Evolutionary conservation across 2,329 filamentous ascomycete species (phyloP).

Genomic region (Epichloe uncinata): DNA sequence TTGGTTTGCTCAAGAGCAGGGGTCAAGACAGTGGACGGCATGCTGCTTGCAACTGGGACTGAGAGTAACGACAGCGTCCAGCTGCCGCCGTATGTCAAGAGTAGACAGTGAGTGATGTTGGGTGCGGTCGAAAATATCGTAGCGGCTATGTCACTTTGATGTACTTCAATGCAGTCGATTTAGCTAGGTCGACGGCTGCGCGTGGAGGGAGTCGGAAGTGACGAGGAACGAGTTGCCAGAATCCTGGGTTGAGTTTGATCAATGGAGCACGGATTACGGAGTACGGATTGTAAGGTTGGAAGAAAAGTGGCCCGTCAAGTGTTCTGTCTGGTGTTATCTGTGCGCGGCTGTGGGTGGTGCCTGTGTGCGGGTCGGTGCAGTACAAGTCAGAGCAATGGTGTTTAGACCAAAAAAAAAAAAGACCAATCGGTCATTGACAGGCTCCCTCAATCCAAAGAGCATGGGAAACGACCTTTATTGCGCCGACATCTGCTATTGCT

Average conservation of each 20-base stretch:
- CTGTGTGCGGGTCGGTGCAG: neutral
- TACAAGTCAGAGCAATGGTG: neutral
- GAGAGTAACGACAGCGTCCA: neutral
- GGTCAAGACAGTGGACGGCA: constrained; percentile 2
- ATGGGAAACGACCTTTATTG: no score
- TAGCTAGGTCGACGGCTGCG: neutral
- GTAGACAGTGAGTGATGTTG: neutral
- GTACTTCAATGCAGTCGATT: neutral
- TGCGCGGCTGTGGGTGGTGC: neutral
- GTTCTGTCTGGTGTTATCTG: no score
- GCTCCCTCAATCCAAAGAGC: neutral
- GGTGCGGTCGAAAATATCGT: no score
- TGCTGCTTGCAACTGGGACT: neutral
- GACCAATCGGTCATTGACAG: neutral
- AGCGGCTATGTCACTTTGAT: neutral
- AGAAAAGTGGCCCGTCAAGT: neutral
- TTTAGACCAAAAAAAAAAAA: neutral
- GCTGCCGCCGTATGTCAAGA: neutral
- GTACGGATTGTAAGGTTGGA: neutral
- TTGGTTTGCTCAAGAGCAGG: neutral
- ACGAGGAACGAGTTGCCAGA: neutral
- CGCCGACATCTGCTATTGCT: no score
- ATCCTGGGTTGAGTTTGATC: neutral
- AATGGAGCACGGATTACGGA: no score
- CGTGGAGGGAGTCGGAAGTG: neutral